Conservation (phyloP, 805 yeast genomes). For the Metschnikowia hibisci region DNA sequence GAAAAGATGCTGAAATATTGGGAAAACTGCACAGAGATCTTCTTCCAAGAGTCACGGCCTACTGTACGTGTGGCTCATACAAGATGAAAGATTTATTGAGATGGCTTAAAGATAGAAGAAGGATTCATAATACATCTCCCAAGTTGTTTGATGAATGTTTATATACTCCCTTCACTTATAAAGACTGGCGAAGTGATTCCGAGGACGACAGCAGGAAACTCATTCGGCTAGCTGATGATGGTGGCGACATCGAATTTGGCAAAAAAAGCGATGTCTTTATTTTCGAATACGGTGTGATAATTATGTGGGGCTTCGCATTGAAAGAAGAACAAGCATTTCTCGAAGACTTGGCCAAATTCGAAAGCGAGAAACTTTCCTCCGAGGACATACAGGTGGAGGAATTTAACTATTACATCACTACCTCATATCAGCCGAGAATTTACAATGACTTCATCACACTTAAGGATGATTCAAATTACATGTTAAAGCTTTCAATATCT, state of each 20-base stretch:
- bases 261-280: constrained; percentile 77
- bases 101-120: constrained; percentile 78
- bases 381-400: constrained; percentile 95
- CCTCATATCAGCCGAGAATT: constrained; percentile 90
- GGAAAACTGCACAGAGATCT: constrained; percentile 82
- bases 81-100: constrained; percentile 80
- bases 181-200: constrained; percentile 60
- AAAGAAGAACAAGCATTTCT: constrained; percentile 81
- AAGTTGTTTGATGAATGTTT: constrained; percentile 91
- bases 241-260: constrained; percentile 89
- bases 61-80: constrained; percentile 92
- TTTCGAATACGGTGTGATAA: constrained; percentile 96
- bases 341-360: constrained; percentile 84
- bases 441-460: constrained; percentile 94
- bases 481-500: constrained; percentile 88
- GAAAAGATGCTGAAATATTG: constrained; percentile 89
- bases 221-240: constrained; percentile 83
- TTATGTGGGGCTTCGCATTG: constrained; percentile 90
- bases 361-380: constrained; percentile 81
- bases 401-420: constrained; percentile 90
- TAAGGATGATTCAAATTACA: constrained; percentile 83
- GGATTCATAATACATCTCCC: constrained; percentile 74
- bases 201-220: constrained; percentile 41
- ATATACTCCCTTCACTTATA: constrained; percentile 83
- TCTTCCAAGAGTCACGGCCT: constrained; percentile 91